Evolutionary conservation across 1,284 basidiomycete genomes (phyloP), one percentile per base, ranked within the genome.

Genomic region (Sporisorium scitamineum): DNA sequence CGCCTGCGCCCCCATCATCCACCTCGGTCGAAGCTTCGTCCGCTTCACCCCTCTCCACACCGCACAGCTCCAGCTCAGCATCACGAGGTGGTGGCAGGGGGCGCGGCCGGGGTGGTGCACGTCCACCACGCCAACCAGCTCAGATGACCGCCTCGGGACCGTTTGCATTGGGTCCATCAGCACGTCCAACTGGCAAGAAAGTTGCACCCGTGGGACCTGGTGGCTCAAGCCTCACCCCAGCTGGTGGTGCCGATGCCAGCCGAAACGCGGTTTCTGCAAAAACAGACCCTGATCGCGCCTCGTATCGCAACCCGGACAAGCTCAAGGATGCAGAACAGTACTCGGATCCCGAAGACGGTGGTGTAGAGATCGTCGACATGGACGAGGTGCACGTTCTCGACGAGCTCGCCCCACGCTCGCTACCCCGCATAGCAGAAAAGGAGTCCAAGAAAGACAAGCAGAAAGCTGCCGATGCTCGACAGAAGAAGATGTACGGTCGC

Each of bases 91-190:
- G 72, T 48, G 59, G 67, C 29, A 32, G 73, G 54, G 47, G 69
- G 76, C 50, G 83, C 63, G 59, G 79, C 57, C 22, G 76, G 41
- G 76, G 80, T 59, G 41, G 80, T 42, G 61, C 64, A 32, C 55
- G 70, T 10, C 62, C 72, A 55, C 67, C 70, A 39, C 67, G 76
- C 10, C 67, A 74, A 31, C 52, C 59, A 69, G 93, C 94, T 4
- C 78, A 83, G 91, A 88, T 97, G 76, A 93, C 94, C 14, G 95
- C 92, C 31, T 94, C 94, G 16, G 92, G 92, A 7, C 94, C 93
- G 13, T 93, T 96, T 86, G 95, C 97, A 84, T 89, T 90, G 50
- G 90, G 95, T 50, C 92, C 94, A 5, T 68, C 70, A 62, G 88
- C 89, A 1, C 86, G 90, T 22, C 93, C 95, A 64, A 56, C 57